Percentiles rank a stretch among this genome's conserved stretches.
These are phyloP conservation scores for Cardiospermum halicacabum DNA, from an alignment of 345 rosid species.

Conservation along the genomic window DNA sequence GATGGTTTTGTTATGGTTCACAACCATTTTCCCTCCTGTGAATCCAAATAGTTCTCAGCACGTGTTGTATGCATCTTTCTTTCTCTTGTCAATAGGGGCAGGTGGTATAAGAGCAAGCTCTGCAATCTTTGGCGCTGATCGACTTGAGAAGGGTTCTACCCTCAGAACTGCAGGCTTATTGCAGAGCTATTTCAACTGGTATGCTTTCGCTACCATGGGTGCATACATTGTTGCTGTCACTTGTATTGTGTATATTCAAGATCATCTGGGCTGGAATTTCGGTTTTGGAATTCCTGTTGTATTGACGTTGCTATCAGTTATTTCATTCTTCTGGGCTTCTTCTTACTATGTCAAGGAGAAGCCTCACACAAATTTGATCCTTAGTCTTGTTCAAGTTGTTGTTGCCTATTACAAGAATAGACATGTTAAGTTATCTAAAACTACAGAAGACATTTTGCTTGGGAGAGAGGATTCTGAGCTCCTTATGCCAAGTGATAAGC, in stretches of 20 bases:
- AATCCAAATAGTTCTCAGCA: constrained; percentile 24
- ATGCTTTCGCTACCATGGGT: constrained; percentile 27
- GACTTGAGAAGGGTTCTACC: constrained; percentile 17
- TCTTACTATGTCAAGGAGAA: constrained; percentile 34
- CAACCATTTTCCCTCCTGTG: constrained; percentile 19
- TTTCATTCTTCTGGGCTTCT: constrained; percentile 43
- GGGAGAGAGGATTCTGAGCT: constrained; percentile 21
- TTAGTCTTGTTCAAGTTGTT: constrained; percentile 46
- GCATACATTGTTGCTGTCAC: constrained; percentile 33
- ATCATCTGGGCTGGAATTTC: constrained; percentile 45
- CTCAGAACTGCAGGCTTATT: constrained; percentile 16
- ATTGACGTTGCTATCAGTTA: constrained; percentile 35
- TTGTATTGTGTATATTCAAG: constrained; percentile 45
- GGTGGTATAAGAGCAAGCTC: constrained; percentile 57
- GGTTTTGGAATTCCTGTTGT: constrained; percentile 49
- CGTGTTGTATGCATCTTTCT: constrained; percentile 33
- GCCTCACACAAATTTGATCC: constrained; percentile 28
- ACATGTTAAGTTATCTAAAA: constrained; percentile 14
- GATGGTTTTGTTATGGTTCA: constrained; percentile 22
- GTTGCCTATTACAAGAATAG: constrained; percentile 35
- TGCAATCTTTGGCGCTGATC: constrained; percentile 60
- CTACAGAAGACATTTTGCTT: constrained; percentile 11
- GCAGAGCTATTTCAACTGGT: constrained; percentile 49
- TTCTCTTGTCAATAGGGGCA: constrained; percentile 47
- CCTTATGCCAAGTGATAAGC: constrained; percentile 31